Conservation (phyloP, 371 early-diverging fungal species). For the Mucor sp. region DNA sequence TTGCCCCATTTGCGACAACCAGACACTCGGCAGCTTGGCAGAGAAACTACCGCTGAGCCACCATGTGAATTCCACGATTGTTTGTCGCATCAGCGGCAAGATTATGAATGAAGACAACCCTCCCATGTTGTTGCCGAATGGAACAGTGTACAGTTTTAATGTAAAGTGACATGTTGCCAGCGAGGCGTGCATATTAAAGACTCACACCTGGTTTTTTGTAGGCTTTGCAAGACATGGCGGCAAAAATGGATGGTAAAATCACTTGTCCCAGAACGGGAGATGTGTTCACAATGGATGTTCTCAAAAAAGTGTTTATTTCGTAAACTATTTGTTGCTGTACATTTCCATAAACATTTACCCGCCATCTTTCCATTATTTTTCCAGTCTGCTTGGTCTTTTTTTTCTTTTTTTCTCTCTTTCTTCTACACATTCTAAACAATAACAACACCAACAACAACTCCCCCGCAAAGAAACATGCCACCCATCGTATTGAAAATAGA, state of each 20-base stretch:
- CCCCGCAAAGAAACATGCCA: slow-evolving; percentile 60
- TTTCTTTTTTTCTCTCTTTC: slow-evolving; percentile 3
- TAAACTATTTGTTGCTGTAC: slow-evolving; percentile 30
- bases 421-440: background rate
- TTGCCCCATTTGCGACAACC: slow-evolving; percentile 91
- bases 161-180: slow-evolving; percentile 35
- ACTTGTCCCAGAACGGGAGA: slow-evolving; percentile 82
- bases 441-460: background rate
- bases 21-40: slow-evolving; percentile 85
- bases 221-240: slow-evolving; percentile 84
- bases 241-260: slow-evolving; percentile 73
- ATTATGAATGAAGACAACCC: slow-evolving; percentile 95
- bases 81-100: slow-evolving; percentile 86
- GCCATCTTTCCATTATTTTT: background rate
- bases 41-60: slow-evolving; percentile 85
- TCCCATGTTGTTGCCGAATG: slow-evolving; percentile 95
- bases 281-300: slow-evolving; percentile 60
- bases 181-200: background rate
- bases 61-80: slow-evolving; percentile 91
- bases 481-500: slow-evolving; percentile 71
- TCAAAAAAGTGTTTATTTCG: slow-evolving; percentile 87
- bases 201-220: slow-evolving; percentile 14
- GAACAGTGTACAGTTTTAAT: slow-evolving; percentile 86
- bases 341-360: slow-evolving; percentile 7
- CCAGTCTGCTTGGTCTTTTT: background rate